Evolutionary conservation across 2,329 filamentous ascomycete species (phyloP).

Genomic region (Colletotrichum liaoningense): DNA sequence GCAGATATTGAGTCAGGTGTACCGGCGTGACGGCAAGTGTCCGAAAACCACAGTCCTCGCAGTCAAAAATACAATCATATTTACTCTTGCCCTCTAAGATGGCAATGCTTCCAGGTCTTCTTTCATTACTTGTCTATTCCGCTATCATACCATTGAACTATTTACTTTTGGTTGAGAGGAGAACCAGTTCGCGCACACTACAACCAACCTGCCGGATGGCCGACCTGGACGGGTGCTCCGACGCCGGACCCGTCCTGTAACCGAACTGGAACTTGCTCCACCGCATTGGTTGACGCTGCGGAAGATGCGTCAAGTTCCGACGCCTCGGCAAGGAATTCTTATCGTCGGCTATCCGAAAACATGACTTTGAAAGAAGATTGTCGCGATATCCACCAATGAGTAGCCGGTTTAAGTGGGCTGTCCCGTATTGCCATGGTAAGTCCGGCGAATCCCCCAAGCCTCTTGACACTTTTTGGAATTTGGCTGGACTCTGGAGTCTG

Average conservation of each 20-base stretch:
- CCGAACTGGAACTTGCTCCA: slow-evolving; percentile 7
- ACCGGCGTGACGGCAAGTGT: background rate
- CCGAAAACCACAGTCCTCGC: background rate
- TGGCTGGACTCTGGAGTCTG: background rate
- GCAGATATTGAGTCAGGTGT: slow-evolving; percentile 11
- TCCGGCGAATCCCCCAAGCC: background rate
- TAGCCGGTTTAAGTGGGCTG: slow-evolving; percentile 11
- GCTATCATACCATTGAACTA: background rate
- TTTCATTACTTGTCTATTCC: too few relatives aligned
- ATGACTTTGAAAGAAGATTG: background rate
- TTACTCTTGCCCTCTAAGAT: too few relatives aligned
- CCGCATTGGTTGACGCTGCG: background rate
- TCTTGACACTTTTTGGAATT: background rate
- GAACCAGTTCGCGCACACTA: too few relatives aligned
- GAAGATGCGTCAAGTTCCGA: background rate
- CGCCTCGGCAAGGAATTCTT: slow-evolving; percentile 8
- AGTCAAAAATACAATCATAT: too few relatives aligned
- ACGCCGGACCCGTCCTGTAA: slow-evolving; percentile 24
- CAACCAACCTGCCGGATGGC: background rate
- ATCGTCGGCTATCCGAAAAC: slow-evolving; percentile 22
- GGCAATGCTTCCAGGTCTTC: background rate
- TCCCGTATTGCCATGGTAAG: slow-evolving; percentile 12
- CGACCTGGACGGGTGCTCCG: slow-evolving; percentile 2
- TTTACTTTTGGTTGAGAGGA: background rate
- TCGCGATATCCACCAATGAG: background rate